phyloP scores from a whole-genome alignment of 257 asterid genomes.

The Solanum infundibuliforme region DNA sequence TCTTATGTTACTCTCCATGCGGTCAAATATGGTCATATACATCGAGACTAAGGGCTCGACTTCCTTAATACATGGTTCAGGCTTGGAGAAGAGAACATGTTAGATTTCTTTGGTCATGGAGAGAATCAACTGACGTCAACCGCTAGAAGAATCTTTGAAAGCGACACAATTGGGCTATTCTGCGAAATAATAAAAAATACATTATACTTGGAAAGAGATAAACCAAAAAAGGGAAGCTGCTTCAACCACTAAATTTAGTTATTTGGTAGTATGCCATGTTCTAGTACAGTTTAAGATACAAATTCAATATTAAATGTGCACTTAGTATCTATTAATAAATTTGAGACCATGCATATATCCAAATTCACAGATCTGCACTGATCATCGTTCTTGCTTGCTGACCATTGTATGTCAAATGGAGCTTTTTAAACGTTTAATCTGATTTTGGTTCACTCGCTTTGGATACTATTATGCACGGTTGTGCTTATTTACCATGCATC shows the following conservation, averaged over 20 bases:
- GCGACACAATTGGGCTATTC: neutral
- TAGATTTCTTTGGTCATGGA: neutral
- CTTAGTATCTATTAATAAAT: neutral
- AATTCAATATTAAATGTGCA: neutral
- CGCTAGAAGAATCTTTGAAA: neutral
- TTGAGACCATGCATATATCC: neutral
- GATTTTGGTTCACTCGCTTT: neutral
- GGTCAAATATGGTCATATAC: neutral
- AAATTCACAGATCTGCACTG: neutral
- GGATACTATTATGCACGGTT: neutral
- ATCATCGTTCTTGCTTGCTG: neutral
- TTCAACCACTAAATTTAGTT: neutral
- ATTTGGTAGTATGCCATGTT: neutral
- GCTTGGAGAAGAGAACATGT: neutral
- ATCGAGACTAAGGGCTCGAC: neutral
- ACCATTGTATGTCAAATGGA: neutral
- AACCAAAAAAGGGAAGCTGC: neutral
- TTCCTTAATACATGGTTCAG: neutral
- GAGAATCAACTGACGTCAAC: neutral
- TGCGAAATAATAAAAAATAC: neutral
- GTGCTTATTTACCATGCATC: neutral
- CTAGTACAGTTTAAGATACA: neutral
- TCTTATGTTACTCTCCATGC: neutral
- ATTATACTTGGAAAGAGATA: neutral
- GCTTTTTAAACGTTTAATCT: neutral